Percentiles rank a stretch among this genome's conserved stretches.
Evolutionary conservation across 169 alveolate species (phyloP).

Genomic region (Cryptosporidium tyzzeri): DNA sequence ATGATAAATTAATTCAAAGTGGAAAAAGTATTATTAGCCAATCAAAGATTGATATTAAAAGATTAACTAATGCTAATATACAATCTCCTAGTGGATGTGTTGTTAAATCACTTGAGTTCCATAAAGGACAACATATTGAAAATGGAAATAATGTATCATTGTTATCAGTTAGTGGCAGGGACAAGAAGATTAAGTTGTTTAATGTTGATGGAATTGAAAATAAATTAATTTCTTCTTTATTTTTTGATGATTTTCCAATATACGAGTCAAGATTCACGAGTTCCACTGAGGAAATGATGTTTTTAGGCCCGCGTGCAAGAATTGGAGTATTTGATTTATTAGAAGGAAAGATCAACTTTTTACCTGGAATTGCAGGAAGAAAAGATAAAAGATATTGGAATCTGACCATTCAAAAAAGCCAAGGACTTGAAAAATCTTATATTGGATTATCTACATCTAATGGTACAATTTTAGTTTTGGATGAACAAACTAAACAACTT

Average conservation of each 20-base stretch:
- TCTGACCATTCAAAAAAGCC: constrained; percentile 41
- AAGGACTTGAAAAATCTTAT: constrained; percentile 24
- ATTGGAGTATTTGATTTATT: constrained; percentile 61
- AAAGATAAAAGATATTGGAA: constrained; percentile 69
- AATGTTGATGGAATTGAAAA: constrained; percentile 59
- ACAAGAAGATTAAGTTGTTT: constrained; percentile 56
- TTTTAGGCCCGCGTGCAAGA: constrained; percentile 51
- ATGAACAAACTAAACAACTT: constrained; percentile 53
- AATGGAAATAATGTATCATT: constrained; percentile 10
- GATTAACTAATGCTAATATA: constrained; percentile 60
- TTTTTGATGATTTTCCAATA: constrained; percentile 66
- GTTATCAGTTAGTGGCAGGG: constrained; percentile 75
- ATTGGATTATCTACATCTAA: constrained; percentile 50
- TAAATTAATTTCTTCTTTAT: constrained; percentile 43
- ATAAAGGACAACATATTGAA: constrained; percentile 37
- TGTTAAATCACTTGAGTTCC: constrained; percentile 60
- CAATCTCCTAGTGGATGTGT: constrained; percentile 72
- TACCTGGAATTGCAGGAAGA: constrained; percentile 73
- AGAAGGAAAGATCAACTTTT: constrained; percentile 48
- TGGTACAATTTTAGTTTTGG: constrained; percentile 44
- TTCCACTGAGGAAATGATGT: constrained; percentile 45
- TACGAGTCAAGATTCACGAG: constrained; percentile 58
- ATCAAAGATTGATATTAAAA: constrained; percentile 43
- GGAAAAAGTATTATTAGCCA: background rate
- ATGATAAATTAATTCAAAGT: background rate